phyloP scores from a whole-genome alignment of 2,329 filamentous ascomycete genomes.

The Colletotrichum tamarilloi region DNA sequence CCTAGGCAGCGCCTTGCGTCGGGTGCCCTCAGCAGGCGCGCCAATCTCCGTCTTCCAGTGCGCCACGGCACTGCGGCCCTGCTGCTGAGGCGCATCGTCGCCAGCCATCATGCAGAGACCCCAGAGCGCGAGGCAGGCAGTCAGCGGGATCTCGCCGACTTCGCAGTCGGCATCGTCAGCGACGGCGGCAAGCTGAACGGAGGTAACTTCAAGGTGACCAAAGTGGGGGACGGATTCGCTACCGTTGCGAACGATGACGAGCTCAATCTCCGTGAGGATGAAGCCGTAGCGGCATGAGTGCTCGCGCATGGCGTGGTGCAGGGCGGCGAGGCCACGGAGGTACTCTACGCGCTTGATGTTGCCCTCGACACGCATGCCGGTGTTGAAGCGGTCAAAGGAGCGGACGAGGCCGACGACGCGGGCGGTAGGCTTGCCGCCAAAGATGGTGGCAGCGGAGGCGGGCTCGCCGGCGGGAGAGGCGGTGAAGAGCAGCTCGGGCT shows the following conservation, averaged over 20 bases:
- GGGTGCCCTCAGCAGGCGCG: constrained; percentile 77
- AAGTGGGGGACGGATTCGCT: constrained; percentile 80
- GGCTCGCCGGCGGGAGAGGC: constrained; percentile 70
- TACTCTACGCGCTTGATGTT: constrained; percentile 89
- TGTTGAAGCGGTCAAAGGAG: constrained; percentile 94
- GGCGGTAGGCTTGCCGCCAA: constrained; percentile 59
- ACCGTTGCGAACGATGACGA: constrained; percentile 88
- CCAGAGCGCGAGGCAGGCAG: constrained; percentile 80
- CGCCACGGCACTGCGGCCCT: constrained; percentile 63
- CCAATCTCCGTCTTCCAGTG: constrained; percentile 79
- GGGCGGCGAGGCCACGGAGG: constrained; percentile 83
- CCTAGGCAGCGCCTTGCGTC: constrained; percentile 75
- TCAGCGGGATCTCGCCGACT: constrained; percentile 62
- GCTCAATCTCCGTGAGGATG: constrained; percentile 95
- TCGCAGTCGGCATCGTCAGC: constrained; percentile 43
- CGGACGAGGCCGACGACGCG: constrained; percentile 88
- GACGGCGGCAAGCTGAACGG: constrained; percentile 65
- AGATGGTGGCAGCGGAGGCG: constrained; percentile 64
- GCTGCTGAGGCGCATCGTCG: constrained; percentile 57
- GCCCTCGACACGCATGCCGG: constrained; percentile 87
- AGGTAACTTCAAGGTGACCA: constrained; percentile 83
- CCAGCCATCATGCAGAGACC: constrained; percentile 79
- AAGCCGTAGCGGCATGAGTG: constrained; percentile 94
- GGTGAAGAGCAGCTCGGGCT: constrained; percentile 71
- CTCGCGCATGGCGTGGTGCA: constrained; percentile 94